These are phyloP conservation scores for Penicillium sp. DNA, from an alignment of 2,329 filamentous ascomycete genomes.

Conservation along the genomic window DNA sequence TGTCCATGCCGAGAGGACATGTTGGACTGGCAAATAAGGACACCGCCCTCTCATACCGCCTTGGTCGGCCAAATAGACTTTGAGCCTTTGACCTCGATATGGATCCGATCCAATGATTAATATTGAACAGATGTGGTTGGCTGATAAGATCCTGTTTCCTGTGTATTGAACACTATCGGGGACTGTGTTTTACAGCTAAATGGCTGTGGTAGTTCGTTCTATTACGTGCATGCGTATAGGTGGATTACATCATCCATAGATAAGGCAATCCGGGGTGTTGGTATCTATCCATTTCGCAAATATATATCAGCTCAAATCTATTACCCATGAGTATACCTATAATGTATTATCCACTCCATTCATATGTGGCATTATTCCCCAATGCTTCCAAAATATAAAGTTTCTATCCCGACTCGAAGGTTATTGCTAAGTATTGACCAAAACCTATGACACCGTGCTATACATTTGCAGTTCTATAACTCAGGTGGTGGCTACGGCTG, in stretches of 20 bases:
- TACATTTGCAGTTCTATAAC: too few species aligned
- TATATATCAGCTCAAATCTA: background rate
- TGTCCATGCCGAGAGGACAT: slow-evolving; percentile 7
- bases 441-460: too few species aligned
- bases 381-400: too few species aligned
- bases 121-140: background rate
- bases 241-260: background rate
- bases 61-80: background rate
- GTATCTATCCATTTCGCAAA: background rate
- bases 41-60: slow-evolving; percentile 7
- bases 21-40: slow-evolving; percentile 4
- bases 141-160: background rate
- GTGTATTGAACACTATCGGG: background rate
- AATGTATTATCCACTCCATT: background rate
- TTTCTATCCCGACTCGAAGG: too few species aligned
- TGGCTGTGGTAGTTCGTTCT: background rate
- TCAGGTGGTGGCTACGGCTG: too few species aligned
- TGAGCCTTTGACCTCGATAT: background rate
- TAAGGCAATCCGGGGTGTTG: background rate
- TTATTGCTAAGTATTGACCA: too few species aligned
- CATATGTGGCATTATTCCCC: too few species aligned
- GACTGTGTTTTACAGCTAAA: background rate
- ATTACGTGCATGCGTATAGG: background rate
- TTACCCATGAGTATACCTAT: background rate
- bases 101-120: background rate